Percentiles rank a stretch among this genome's conserved stretches.
phyloP scores from a whole-genome alignment of 352 stramenopile genomes.

The Globisporangium solare region DNA sequence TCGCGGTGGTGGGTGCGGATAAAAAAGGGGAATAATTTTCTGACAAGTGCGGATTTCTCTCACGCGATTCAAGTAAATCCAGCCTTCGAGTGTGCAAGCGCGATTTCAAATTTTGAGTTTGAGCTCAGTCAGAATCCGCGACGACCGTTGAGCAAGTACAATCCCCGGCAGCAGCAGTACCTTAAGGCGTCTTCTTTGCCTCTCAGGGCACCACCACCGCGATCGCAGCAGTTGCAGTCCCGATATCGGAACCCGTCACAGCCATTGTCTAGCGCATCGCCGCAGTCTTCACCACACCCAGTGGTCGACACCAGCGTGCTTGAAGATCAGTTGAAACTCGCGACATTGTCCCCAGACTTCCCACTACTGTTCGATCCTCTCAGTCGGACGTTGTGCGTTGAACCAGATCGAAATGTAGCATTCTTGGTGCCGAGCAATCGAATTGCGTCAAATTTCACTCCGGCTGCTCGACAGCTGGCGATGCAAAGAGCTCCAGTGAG shows the following conservation, averaged over 20 bases:
- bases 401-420: constrained; percentile 54
- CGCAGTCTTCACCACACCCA: too few species aligned
- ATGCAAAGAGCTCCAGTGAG: constrained; percentile 27
- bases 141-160: constrained; percentile 1
- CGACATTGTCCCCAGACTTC: constrained; percentile 10
- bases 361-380: constrained; percentile 53
- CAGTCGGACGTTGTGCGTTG: constrained; percentile 64
- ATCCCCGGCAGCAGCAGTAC: not conserved
- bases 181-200: not conserved
- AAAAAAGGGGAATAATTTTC: constrained; percentile 30
- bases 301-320: not conserved
- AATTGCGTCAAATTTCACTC: constrained; percentile 67
- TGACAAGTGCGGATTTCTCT: constrained; percentile 33
- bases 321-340: not conserved
- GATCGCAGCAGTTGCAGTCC: constrained; percentile 22
- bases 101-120: constrained; percentile 29
- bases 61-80: constrained; percentile 35
- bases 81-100: constrained; percentile 21
- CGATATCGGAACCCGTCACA: not conserved
- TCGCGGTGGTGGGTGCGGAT: not conserved
- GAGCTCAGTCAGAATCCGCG: constrained; percentile 9
- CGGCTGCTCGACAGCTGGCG: constrained; percentile 32
- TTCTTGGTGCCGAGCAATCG: constrained; percentile 63
- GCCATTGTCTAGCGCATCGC: not conserved
- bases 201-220: constrained; percentile 15